Base-by-base conservation (phyloP, 1,284 basidiomycete species). In the Trichosporon coremiiforme region DNA sequence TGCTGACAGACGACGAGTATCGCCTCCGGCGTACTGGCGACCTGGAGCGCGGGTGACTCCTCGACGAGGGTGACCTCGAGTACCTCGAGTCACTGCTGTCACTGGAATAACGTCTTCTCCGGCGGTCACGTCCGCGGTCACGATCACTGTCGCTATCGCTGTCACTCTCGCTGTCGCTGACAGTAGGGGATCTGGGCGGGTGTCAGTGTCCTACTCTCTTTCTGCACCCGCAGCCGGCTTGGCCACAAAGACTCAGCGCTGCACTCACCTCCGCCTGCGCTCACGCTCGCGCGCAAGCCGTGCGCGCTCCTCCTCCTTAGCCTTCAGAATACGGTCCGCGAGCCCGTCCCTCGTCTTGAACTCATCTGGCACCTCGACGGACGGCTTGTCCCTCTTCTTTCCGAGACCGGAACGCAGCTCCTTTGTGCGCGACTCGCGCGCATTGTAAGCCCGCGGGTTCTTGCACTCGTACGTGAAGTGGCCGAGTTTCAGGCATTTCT, bases 401-500 rank as follows among this genome's bases (percentile, higher is more conserved):
- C 73, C 57, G 64, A 67, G 66, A 2, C 57, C 57, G 5, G 57
- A 33, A 7, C 57, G 57, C 17, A 84, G 74, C 66, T 80, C 78
- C 66, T 83, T 78, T 0, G 79, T 75, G 3, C 82, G 77, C 2
- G 79, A 79, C 12, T 80, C 80, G 13, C 84, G 72, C 17, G 84
- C 71, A 7, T 76, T 74, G 70, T 84, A 85, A 1, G 81, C 79
- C 4, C 75, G 72, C 8, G 82, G 62, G 66, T 79, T 79, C 60
- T 74, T 76, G 73, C 84, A 85, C 75, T 85, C 78, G 75, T 82
- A 85, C 5, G 84, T 84, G 70, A 79, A 77, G 75, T 84, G 81
- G 3, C 81, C 82, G 41, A 77, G 71, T 65, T 81, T 79, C 20
- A 81, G 79, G 74, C 81, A 82, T 79, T 78, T 79, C 80, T 82